Conservation (phyloP, 1,284 basidiomycete genomes). For the Microbotryum violaceum region DNA sequence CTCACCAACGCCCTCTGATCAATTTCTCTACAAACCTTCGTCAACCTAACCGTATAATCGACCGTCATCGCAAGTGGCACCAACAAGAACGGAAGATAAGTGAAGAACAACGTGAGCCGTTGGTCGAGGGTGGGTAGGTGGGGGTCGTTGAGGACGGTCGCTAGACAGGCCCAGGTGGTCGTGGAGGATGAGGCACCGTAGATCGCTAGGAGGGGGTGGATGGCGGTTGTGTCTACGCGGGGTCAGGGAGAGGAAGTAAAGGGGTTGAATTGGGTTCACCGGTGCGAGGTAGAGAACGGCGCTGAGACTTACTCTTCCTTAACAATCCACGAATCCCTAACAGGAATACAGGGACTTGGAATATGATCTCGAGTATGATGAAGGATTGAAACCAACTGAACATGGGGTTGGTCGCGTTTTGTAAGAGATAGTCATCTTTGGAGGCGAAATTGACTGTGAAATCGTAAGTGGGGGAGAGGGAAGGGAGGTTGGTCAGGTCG, state of each 20-base stretch:
- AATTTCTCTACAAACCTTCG: constrained; percentile 33
- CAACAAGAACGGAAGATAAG: constrained; percentile 67
- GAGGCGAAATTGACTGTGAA: constrained; percentile 19
- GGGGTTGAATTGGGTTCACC: neutral
- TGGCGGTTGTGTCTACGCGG: constrained; percentile 45
- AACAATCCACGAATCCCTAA: constrained; percentile 59
- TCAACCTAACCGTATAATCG: constrained; percentile 57
- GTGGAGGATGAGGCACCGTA: constrained; percentile 72
- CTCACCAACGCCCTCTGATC: neutral
- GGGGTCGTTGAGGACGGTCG: constrained; percentile 51
- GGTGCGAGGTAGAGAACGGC: no score
- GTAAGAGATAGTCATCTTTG: constrained; percentile 55
- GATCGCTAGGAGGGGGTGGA: constrained; percentile 55
- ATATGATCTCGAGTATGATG: constrained; percentile 55
- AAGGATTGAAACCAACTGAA: constrained; percentile 59
- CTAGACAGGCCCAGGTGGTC: constrained; percentile 63
- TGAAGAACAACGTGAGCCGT: constrained; percentile 55
- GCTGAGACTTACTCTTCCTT: constrained; percentile 43
- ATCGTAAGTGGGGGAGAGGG: no score
- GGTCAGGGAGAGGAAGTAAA: neutral
- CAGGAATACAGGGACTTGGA: constrained; percentile 69
- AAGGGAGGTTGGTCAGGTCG: no score
- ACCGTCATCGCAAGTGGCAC: constrained; percentile 62
- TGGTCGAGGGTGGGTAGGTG: constrained; percentile 35
- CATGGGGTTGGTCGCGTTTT: constrained; percentile 45